Conservation (phyloP, 2,329 filamentous ascomycete species). For the Cladobotryum mycophilum region DNA sequence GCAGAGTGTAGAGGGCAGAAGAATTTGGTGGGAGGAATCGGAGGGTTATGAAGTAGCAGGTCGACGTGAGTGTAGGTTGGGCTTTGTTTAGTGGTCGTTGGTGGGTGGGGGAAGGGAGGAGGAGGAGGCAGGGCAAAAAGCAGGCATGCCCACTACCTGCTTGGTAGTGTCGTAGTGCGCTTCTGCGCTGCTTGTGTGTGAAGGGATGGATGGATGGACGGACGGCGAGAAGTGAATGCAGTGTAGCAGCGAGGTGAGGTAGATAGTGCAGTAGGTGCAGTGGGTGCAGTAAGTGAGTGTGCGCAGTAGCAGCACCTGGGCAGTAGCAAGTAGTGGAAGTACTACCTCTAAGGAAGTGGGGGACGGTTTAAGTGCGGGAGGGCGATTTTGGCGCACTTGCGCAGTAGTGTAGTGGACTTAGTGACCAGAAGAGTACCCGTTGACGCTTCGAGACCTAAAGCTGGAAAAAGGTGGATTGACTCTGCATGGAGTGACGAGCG, state of each 20-base stretch:
- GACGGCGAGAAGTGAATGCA: background rate
- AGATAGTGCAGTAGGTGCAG: too few relatives aligned
- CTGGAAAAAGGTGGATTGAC: background rate
- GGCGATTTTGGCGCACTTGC: background rate
- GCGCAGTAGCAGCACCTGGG: too few relatives aligned
- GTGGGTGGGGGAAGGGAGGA: background rate
- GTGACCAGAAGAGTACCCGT: too few relatives aligned
- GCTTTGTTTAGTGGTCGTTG: background rate
- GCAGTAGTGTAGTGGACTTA: too few relatives aligned
- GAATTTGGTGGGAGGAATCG: background rate
- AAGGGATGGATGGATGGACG: background rate
- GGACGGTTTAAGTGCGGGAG: background rate
- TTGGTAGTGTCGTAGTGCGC: too few relatives aligned
- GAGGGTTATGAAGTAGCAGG: background rate
- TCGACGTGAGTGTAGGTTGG: background rate
- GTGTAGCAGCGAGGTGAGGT: background rate
- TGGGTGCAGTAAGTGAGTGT: too few relatives aligned
- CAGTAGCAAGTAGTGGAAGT: background rate
- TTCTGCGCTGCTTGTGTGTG: background rate
- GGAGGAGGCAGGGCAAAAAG: conserved; percentile 1
- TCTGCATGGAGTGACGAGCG: background rate
- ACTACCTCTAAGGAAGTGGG: too few relatives aligned
- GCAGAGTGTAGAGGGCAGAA: conserved; percentile 2
- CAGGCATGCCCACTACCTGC: too few relatives aligned
- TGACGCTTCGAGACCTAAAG: too few relatives aligned